Evolutionary conservation across 495 filamentous ascomycete genomes (phyloP).

Genomic region (Hypoxylon trugodes): DNA sequence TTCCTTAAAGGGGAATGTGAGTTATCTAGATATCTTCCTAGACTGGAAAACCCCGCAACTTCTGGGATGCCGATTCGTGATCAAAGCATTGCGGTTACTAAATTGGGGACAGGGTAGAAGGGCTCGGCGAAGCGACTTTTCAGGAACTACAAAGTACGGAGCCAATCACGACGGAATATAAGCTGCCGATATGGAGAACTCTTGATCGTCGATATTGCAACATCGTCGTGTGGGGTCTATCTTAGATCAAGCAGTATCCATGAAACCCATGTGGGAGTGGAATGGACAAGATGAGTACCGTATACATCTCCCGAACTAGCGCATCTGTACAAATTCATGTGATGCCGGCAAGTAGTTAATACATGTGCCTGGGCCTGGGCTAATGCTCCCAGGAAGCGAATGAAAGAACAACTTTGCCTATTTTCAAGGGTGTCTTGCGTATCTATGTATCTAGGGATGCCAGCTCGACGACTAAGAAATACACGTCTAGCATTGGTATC

Average conservation of each 20-base stretch:
- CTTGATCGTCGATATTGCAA: constrained; percentile 3
- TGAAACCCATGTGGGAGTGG: constrained; percentile 18
- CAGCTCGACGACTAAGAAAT: too few species aligned
- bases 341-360: not conserved
- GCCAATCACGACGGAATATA: constrained; percentile 12
- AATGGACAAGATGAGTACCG: not conserved
- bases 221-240: constrained; percentile 20
- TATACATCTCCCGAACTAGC: constrained; percentile 21
- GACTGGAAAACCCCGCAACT: too few species aligned
- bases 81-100: not conserved
- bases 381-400: constrained; percentile 1
- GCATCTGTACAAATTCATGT: not conserved
- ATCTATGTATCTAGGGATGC: too few species aligned
- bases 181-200: constrained; percentile 22
- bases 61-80: too few species aligned
- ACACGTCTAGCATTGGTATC: not conserved
- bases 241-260: constrained; percentile 11
- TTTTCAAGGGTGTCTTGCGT: not conserved
- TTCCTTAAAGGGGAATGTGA: too few species aligned
- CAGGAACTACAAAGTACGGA: not conserved
- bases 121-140: constrained; percentile 13
- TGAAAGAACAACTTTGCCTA: constrained; percentile 6
- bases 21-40: too few species aligned
- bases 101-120: constrained; percentile 9
- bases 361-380: not conserved